These are phyloP conservation scores for Aspergillus sp. DNA, from an alignment of 2,329 filamentous ascomycete genomes.

Conservation along the genomic window DNA sequence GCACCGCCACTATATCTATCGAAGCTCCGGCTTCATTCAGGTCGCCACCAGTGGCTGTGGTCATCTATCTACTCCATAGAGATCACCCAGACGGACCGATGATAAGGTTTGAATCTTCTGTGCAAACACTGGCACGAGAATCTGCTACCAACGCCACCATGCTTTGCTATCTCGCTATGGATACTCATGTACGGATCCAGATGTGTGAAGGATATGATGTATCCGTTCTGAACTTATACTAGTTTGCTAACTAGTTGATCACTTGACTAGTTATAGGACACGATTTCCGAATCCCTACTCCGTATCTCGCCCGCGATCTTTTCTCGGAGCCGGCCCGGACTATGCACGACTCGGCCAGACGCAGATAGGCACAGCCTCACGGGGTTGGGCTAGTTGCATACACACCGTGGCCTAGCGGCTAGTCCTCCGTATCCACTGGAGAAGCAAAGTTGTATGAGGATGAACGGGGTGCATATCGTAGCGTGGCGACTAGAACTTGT, in stretches of 20 bases:
- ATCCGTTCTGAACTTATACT: not conserved
- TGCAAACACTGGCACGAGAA: not conserved
- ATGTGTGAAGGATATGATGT: not conserved
- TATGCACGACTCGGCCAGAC: too few relatives aligned
- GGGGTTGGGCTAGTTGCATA: too few relatives aligned
- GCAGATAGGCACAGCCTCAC: not conserved
- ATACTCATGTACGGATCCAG: not conserved
- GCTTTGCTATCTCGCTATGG: not conserved
- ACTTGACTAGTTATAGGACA: too few relatives aligned
- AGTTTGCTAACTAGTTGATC: too few relatives aligned
- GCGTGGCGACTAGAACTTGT: not conserved
- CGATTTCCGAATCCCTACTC: too few relatives aligned
- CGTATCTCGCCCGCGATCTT: not conserved
- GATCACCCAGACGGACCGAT: not conserved
- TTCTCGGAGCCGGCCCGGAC: not conserved
- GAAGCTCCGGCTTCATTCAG: not conserved
- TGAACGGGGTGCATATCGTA: not conserved
- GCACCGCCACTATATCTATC: not conserved
- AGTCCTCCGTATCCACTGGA: not conserved
- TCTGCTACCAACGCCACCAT: not conserved
- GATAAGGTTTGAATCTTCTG: not conserved
- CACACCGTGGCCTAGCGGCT: too few relatives aligned
- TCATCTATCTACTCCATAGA: not conserved
- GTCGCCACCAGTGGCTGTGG: too few relatives aligned
- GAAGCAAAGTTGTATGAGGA: not conserved